Conservation (phyloP, 208 protist genomes). For the Phytomonas sp. region DNA sequence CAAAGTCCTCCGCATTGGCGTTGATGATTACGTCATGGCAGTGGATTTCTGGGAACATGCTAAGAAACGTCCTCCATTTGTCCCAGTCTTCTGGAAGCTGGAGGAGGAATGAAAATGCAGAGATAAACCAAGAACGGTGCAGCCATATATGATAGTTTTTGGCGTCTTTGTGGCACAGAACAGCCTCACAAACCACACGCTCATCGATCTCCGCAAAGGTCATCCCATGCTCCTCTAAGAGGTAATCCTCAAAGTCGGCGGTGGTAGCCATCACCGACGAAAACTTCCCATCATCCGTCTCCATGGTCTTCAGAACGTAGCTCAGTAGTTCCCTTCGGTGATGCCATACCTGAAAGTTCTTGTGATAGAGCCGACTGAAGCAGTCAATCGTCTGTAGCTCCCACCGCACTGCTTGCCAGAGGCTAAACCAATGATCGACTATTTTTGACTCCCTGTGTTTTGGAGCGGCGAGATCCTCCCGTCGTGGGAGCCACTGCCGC, state of each 20-base stretch:
- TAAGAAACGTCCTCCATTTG: conserved; percentile 8
- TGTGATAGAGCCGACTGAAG: conserved; percentile 41
- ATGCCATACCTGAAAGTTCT: conserved; percentile 86
- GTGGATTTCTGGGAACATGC: not conserved
- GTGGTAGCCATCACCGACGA: not conserved
- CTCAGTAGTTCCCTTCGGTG: conserved; percentile 52
- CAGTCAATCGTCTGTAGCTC: conserved; percentile 33
- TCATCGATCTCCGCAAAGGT: conserved; percentile 60
- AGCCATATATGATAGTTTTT: conserved; percentile 87
- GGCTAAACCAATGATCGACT: conserved; percentile 8
- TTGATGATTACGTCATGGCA: not conserved
- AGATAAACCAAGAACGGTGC: conserved; percentile 63
- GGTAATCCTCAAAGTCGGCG: conserved; percentile 16
- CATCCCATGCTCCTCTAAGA: conserved; percentile 26
- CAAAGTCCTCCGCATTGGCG: not conserved
- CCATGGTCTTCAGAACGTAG: conserved; percentile 22
- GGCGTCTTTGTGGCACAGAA: conserved; percentile 31
- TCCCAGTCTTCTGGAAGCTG: conserved; percentile 23
- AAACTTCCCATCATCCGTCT: conserved; percentile 3
- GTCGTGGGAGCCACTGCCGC: conserved; percentile 21
- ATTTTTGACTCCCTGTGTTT: not conserved
- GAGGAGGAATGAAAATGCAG: conserved; percentile 52
- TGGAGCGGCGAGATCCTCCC: conserved; percentile 10
- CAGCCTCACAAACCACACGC: conserved; percentile 23
- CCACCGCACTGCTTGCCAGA: conserved; percentile 70